Percentiles rank a stretch among this genome's conserved stretches.
Evolutionary conservation across 495 filamentous ascomycete genomes (phyloP).

Genomic region (Penicillium chermesinum): DNA sequence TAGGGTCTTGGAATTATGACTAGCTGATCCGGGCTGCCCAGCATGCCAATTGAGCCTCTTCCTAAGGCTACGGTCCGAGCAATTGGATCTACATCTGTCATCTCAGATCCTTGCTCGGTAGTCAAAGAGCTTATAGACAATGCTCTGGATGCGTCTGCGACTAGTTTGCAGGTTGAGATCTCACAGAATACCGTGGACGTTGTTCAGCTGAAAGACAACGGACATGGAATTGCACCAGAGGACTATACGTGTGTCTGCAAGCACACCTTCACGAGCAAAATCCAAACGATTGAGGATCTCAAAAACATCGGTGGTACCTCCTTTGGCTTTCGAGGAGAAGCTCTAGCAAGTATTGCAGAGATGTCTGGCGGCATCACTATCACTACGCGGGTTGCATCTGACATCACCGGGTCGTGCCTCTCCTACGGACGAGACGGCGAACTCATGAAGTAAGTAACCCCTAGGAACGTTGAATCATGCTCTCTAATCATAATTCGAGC

Average conservation of each 20-base stretch:
- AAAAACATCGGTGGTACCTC: constrained; percentile 56
- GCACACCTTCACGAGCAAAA: constrained; percentile 81
- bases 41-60: constrained; percentile 64
- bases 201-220: constrained; percentile 91
- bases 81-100: constrained; percentile 67
- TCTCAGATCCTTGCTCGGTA: constrained; percentile 66
- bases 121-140: constrained; percentile 95
- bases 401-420: constrained; percentile 55
- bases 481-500: background rate
- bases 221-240: constrained; percentile 66
- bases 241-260: constrained; percentile 67
- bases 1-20: constrained; percentile 4
- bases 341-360: constrained; percentile 72
- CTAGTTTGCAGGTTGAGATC: constrained; percentile 66
- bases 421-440: constrained; percentile 50
- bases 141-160: constrained; percentile 75
- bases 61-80: constrained; percentile 57
- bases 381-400: constrained; percentile 65
- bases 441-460: constrained; percentile 33
- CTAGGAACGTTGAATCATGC: background rate
- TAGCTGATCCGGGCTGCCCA: constrained; percentile 10
- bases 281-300: constrained; percentile 68
- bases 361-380: constrained; percentile 59
- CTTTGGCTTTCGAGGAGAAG: constrained; percentile 85
- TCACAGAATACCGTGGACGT: constrained; percentile 70